A percentile compares a stretch with the other conserved stretches of the same genome.
These are phyloP conservation scores for Neurospora pannonica DNA, from an alignment of 495 filamentous ascomycete genomes.

Conservation along the genomic window DNA sequence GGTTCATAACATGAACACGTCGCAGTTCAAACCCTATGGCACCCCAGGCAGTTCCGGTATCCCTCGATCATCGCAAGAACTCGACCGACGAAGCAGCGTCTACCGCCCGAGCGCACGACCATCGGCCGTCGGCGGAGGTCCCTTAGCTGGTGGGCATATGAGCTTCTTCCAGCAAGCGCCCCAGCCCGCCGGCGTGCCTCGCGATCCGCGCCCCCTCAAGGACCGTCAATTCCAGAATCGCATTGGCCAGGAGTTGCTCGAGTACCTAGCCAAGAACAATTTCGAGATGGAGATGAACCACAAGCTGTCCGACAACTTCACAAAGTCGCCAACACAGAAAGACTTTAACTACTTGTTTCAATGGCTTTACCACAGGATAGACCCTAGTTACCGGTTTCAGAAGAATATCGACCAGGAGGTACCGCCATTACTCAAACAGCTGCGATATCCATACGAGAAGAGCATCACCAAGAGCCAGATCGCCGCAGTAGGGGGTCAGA, in stretches of 20 bases:
- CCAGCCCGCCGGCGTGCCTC: conserved; percentile 63
- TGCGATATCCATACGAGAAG: conserved; percentile 90
- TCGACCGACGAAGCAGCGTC: conserved; percentile 74
- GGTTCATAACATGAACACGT: conserved; percentile 56
- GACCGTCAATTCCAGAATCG: conserved; percentile 69
- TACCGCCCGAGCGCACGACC: conserved; percentile 52
- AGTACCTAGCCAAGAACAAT: conserved; percentile 81
- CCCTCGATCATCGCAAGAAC: conserved; percentile 29
- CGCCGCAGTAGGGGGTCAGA: conserved; percentile 85
- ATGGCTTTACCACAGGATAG: conserved; percentile 92
- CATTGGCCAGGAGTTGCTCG: conserved; percentile 80
- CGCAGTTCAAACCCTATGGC: conserved; percentile 47
- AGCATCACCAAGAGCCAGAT: conserved; percentile 93
- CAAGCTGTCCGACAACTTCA: conserved; percentile 72
- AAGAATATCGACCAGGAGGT: conserved; percentile 93
- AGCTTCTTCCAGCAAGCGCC: conserved; percentile 88
- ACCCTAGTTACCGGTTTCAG: conserved; percentile 82
- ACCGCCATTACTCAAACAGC: conserved; percentile 76
- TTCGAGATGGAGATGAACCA: conserved; percentile 98
- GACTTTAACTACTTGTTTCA: conserved; percentile 97
- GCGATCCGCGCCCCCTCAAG: conserved; percentile 82
- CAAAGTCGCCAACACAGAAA: conserved; percentile 92
- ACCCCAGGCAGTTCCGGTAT: conserved; percentile 27
- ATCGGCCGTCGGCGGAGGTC: conserved; percentile 43
- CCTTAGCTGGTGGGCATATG: conserved; percentile 48